Base-by-base conservation (phyloP, 78 protist genomes). In the Bodo saltans region DNA sequence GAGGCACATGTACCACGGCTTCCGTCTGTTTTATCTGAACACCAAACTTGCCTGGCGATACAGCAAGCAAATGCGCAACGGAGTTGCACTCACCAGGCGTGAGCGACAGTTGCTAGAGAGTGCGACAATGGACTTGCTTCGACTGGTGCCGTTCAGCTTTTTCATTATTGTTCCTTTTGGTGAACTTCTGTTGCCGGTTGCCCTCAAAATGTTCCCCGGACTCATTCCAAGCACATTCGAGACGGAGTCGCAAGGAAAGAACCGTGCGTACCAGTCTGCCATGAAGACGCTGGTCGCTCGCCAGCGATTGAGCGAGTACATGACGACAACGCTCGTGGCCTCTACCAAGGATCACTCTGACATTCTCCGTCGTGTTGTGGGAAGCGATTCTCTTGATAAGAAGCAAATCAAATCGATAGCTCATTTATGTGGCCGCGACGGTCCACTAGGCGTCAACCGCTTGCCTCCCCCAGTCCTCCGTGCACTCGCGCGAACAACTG, bases 201-300 rank as follows among this genome's bases (percentile, higher is more conserved):
- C 81, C 1, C 33, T 91, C 33, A 40, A 42, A 38, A 28, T 91
- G 76, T 91, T 91, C 85, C 94, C 94, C 26, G 42, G 41, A 68
- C 71, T 91, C 87, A 87, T 90, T 29, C 94, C 94, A 0, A 73
- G 86, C 12, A 74, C 88, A 21, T 91, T 89, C 42, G 78, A 39
- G 69, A 40, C 60, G 28, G 2, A 29, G 42, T 41, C 12, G 33
- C 75, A 83, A 35, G 68, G 39, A 4, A 17, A 3, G 27, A 83
- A 83, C 27, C 12, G 41, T 29, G 42, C 12, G 41, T 30, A 42
- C 81, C 40, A 30, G 34, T 28, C 38, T 28, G 35, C 38, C 26
- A 68, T 76, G 37, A 76, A 37, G 8, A 23, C 3, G 37, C 69
- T 28, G 27, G 4, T 41, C 34, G 8, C 42, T 28, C 12, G 42